Percentiles rank a stretch among this genome's conserved stretches.
phyloP scores from a whole-genome alignment of 345 rosid genomes.

The Eucalyptus marginata region DNA sequence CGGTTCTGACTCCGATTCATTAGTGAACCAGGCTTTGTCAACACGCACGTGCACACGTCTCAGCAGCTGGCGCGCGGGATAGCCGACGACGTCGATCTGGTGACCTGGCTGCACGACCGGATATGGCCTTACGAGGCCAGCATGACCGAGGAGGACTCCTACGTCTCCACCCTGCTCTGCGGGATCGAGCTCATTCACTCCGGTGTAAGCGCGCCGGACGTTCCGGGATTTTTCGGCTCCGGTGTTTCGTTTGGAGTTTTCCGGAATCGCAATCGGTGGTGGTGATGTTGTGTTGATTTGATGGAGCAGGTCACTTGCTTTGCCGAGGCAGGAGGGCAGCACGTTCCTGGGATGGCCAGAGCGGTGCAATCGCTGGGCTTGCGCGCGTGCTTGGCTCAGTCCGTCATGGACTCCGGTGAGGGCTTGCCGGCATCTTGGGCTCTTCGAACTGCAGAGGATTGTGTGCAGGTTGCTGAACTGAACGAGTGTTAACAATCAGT shows the following conservation, averaged over 20 bases:
- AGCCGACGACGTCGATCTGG: constrained; percentile 53
- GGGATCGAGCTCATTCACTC: constrained; percentile 63
- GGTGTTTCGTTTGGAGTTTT: background rate
- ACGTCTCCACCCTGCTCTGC: constrained; percentile 50
- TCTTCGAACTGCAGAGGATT: constrained; percentile 32
- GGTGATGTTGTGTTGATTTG: background rate
- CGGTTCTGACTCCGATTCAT: background rate
- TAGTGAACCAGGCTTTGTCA: constrained; percentile 29
- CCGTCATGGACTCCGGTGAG: constrained; percentile 52
- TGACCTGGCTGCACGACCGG: constrained; percentile 57
- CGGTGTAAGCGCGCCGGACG: constrained; percentile 29
- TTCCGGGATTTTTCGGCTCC: background rate
- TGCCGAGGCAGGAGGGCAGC: constrained; percentile 78
- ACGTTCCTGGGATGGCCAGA: constrained; percentile 49
- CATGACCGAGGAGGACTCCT: constrained; percentile 60
- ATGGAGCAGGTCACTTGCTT: constrained; percentile 52
- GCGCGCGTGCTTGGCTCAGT: constrained; percentile 53
- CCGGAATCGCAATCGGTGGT: background rate
- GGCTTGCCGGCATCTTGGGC: constrained; percentile 65
- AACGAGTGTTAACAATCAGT: background rate
- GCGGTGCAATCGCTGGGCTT: constrained; percentile 55
- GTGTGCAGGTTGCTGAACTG: constrained; percentile 33
- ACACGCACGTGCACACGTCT: constrained; percentile 65
- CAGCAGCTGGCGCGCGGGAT: constrained; percentile 67
- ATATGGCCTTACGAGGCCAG: constrained; percentile 68